Percentiles rank a stretch among this genome's conserved stretches.
phyloP scores from a whole-genome alignment of 2,329 filamentous ascomycete species.

The Hypoxylon sp. region DNA sequence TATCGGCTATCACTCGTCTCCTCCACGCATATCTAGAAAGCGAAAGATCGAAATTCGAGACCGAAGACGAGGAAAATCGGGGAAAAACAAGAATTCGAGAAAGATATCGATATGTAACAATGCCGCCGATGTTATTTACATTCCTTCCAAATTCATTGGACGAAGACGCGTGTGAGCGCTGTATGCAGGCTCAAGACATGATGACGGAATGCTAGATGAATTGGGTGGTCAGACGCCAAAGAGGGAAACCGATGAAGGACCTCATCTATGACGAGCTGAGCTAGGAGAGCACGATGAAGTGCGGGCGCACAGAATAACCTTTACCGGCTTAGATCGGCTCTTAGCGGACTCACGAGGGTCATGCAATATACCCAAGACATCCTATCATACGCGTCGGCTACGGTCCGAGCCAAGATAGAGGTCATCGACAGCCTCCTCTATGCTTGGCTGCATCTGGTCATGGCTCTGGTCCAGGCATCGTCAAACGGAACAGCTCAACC shows the following conservation, averaged over 20 bases:
- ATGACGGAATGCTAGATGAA: slow-evolving; percentile 1
- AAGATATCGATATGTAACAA: slow-evolving; percentile 40
- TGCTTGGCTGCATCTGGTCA: slow-evolving; percentile 55
- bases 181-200: too few relatives aligned
- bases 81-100: slow-evolving; percentile 20
- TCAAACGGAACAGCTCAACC: slow-evolving; percentile 39
- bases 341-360: slow-evolving; percentile 26
- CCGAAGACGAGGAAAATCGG: slow-evolving; percentile 1
- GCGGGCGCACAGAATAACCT: background rate
- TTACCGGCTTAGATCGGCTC: slow-evolving; percentile 11
- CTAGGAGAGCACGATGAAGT: background rate
- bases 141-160: slow-evolving; percentile 34
- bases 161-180: slow-evolving; percentile 18
- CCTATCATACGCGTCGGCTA: slow-evolving; percentile 34
- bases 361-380: slow-evolving; percentile 34
- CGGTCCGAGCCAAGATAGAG: slow-evolving; percentile 44
- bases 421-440: slow-evolving; percentile 50
- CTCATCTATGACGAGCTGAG: background rate
- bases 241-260: background rate
- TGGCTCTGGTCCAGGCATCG: slow-evolving; percentile 47
- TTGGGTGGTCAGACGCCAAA: slow-evolving; percentile 10
- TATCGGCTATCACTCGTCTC: slow-evolving; percentile 23
- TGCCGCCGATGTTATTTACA: slow-evolving; percentile 34
- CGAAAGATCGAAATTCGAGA: slow-evolving; percentile 4
- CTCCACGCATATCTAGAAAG: slow-evolving; percentile 30